Base-by-base conservation (phyloP, 108 stramenopile species). In the Craspedostauros australis region DNA sequence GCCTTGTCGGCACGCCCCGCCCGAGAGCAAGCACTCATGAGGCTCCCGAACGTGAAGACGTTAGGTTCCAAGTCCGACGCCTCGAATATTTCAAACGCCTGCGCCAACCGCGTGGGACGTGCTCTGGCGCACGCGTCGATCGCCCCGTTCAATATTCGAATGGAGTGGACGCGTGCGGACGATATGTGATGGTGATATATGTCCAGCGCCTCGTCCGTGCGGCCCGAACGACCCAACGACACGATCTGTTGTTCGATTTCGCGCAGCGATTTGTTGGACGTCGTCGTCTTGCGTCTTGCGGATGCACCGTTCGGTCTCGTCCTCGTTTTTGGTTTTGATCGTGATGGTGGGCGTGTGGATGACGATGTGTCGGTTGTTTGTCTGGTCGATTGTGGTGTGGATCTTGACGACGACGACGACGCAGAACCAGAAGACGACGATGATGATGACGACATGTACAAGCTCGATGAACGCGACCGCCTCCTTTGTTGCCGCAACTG, bases 61-160 rank as follows among this genome's bases (percentile, higher is more conserved):
- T 90, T 90, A 12, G 81, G 83, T 55, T 33, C 46, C 33, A 57
- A 16, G 8, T 26, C 29, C 26, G 54, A 18, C 6, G 34, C 4
- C 9, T 62, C 50, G 21, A 76, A 66, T 31, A 85, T 42, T 29
- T 77, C 45, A 55, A 80, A 64, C 27, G 84, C 79, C 31, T 54
- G 27, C 22, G 75, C 45, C 29, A 71, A 38, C 22, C 66, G 68
- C 18, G 77, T 49, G 5, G 79, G 79, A 21, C 51, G 37, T 20
- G 88, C 73, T 43, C 88, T 46, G 7, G 81, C 76, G 37, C 81
- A 85, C 9, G 84, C 88, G 61, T 86, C 88, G 23, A 90, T 81
- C 14, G 81, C 84, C 8, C 70, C 59, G 48, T 90, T 90, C 68
- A 85, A 61, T 23, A 79, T 60, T 31, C 82, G 53, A 36, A 81